Evolutionary conservation across 352 stramenopile species (phyloP).

Genomic region (Pythium dissimile): DNA sequence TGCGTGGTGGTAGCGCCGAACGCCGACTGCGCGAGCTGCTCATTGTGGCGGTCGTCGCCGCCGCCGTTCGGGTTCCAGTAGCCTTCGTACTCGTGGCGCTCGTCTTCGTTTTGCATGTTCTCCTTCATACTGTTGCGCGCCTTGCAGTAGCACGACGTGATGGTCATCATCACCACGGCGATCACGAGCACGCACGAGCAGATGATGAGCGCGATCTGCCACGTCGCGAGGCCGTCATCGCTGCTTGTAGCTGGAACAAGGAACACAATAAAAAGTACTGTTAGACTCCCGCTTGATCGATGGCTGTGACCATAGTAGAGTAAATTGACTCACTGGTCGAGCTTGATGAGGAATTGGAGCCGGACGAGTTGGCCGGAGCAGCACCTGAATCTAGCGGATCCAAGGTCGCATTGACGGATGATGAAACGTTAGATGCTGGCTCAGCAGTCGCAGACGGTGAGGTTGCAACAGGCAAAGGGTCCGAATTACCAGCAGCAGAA

Average conservation of each 20-base stretch:
- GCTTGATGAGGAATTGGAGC: not conserved
- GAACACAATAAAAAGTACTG: not conserved
- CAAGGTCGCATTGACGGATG: not conserved
- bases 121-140: constrained; percentile 22
- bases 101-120: constrained; percentile 16
- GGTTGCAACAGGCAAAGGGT: constrained; percentile 3
- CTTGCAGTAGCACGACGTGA: constrained; percentile 31
- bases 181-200: constrained; percentile 21
- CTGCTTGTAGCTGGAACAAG: not conserved
- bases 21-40: constrained; percentile 7
- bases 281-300: too few relatives aligned
- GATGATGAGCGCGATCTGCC: constrained; percentile 30
- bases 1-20: constrained; percentile 1
- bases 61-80: constrained; percentile 16
- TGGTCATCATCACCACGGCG: constrained; percentile 20
- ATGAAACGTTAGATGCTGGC: not conserved
- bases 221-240: constrained; percentile 15
- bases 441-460: not conserved
- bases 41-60: not conserved
- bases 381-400: constrained; percentile 8
- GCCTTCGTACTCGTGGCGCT: constrained; percentile 14
- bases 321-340: not conserved
- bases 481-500: constrained; percentile 19
- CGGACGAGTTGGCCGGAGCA: not conserved
- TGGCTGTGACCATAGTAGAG: too few relatives aligned